Percentiles rank a stretch among this genome's conserved stretches.
Conservation (phyloP, 305 asterid species). For the Fraxinus angustifolia region DNA sequence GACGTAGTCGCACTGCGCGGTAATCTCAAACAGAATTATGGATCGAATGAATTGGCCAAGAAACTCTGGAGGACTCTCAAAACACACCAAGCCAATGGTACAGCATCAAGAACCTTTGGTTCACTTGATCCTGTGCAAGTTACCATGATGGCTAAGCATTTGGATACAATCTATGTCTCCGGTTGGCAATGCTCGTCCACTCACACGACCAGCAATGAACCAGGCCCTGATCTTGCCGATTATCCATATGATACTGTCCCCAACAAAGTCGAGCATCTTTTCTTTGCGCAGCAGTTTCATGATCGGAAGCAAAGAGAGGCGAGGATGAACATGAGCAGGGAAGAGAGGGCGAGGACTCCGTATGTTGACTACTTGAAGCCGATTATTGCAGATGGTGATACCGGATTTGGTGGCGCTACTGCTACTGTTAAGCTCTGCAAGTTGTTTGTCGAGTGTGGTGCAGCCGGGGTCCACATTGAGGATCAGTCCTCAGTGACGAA, state of each 20-base stretch:
- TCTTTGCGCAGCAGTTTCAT: constrained; percentile 88
- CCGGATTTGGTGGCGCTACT: constrained; percentile 96
- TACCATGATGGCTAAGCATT: constrained; percentile 93
- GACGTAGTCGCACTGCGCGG: constrained; percentile 93
- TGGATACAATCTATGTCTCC: constrained; percentile 87
- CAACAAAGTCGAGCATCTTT: constrained; percentile 89
- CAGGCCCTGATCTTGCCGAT: constrained; percentile 98
- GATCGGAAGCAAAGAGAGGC: constrained; percentile 94
- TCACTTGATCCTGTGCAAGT: constrained; percentile 97
- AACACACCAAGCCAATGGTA: constrained; percentile 77
- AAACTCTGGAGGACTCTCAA: constrained; percentile 94
- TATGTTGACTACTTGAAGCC: constrained; percentile 79
- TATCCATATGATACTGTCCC: constrained; percentile 98
- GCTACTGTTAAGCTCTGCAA: constrained; percentile 94
- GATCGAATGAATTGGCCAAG: constrained; percentile 78
- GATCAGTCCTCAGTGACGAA: constrained; percentile 90
- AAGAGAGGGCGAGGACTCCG: constrained; percentile 75
- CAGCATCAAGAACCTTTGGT: constrained; percentile 91
- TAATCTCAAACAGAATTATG: constrained; percentile 64
- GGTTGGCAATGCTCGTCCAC: constrained; percentile 99
- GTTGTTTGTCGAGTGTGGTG: constrained; percentile 97
- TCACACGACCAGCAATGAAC: constrained; percentile 85
- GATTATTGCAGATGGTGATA: constrained; percentile 94
- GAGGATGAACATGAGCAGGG: constrained; percentile 72
- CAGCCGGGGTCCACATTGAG: constrained; percentile 97